Evolutionary conservation across 805 yeast species (phyloP), one percentile per base, ranked within the genome.

Genomic region (Kuraishia molischiana): DNA sequence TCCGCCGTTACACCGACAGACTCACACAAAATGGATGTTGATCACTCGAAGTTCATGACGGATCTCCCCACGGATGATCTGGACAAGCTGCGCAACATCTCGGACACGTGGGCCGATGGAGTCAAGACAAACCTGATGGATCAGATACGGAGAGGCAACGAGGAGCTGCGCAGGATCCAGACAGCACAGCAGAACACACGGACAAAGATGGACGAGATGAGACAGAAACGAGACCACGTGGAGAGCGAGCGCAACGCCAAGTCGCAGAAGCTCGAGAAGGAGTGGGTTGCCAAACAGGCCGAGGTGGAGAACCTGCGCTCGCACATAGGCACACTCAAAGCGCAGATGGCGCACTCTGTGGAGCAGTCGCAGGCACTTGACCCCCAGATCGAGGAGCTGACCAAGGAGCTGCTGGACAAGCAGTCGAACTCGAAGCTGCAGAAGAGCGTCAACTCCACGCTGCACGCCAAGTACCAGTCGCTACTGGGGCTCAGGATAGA

Each of bases 401-500:
- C 17, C 8, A 19, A 29, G 34, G 24, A 19, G n/a, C 29, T 38
- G 5, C 34, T 20, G 28, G n/a, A 50, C 36, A 45, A 49, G 44
- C 54, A 56, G 36, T 47, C 50, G 15, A 51, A 56, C 33, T 46
- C 71, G 26, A 45, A 54, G 13, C 47, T 50, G 5, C 76, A 71
- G 48, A 51, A 60, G 4, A 47, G 49, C 20, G 48, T 57, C 24
- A 71, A 69, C 40, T 55, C 55, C 34, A 64, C 61, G 18, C 74
- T 68, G 44, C 47, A 67, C 19, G 46, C 53, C 19, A 69, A 67
- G 44, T 67, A 57, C 44, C 77, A 72, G 41, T 56, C 53, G 34
- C 58, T 68, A 40, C 53, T 70, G 37, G 79, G 80, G 1, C 45
- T 73, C 21, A 60, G 54, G 36, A 62, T 74, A 28, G 68, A 67